Percentiles rank a stretch among this genome's conserved stretches.
These are phyloP conservation scores for Boechera stricta DNA, from an alignment of 345 rosid species.

Conservation along the genomic window DNA sequence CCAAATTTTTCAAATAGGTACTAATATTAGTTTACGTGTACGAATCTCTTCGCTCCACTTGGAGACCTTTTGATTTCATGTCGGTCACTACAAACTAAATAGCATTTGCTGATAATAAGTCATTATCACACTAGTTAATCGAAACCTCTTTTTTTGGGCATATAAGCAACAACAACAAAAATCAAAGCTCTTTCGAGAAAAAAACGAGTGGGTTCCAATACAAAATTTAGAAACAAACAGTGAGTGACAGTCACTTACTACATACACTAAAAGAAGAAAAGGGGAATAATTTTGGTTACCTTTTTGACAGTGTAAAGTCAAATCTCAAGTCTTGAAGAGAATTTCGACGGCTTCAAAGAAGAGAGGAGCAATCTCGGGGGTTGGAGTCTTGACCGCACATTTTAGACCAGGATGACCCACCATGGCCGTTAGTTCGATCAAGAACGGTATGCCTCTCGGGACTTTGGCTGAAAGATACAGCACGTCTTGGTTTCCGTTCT, in stretches of 20 bases:
- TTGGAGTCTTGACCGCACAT: constrained; percentile 91
- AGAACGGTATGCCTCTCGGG: constrained; percentile 74
- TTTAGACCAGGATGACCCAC: constrained; percentile 77
- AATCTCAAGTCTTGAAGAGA: constrained; percentile 58
- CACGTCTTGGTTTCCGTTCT: constrained; percentile 87
- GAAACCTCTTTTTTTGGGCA: background rate
- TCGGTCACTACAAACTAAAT: constrained; percentile 27
- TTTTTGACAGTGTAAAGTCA: background rate
- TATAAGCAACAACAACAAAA: background rate
- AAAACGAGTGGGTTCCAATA: constrained; percentile 8
- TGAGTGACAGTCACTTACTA: constrained; percentile 11
- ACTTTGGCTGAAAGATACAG: constrained; percentile 84
- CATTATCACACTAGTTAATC: constrained; percentile 24
- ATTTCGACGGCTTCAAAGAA: constrained; percentile 87
- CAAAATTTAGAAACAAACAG: constrained; percentile 27
- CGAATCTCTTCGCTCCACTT: constrained; percentile 28
- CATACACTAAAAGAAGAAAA: constrained; percentile 16
- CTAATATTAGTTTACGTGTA: constrained; percentile 28
- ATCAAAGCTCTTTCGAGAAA: constrained; percentile 9
- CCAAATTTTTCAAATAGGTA: background rate
- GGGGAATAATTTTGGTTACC: background rate
- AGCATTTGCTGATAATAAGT: constrained; percentile 25
- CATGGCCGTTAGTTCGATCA: constrained; percentile 77
- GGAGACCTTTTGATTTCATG: constrained; percentile 11
- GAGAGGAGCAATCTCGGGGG: constrained; percentile 75